Base-by-base conservation (phyloP, 768 basidiomycete species). In the Lactifluus piperatus region DNA sequence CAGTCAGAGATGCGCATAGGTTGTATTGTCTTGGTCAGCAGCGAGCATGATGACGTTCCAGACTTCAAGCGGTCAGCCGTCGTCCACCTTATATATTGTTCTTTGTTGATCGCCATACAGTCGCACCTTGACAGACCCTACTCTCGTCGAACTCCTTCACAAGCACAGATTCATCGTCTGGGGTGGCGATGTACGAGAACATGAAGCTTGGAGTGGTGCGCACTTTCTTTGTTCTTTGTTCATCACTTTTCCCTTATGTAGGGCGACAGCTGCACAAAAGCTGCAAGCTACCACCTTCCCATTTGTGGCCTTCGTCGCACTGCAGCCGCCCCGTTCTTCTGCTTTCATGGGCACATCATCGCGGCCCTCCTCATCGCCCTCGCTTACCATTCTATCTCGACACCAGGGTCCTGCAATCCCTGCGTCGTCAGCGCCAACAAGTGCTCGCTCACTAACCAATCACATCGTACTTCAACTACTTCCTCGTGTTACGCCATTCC, bases 271-370 rank as follows among this genome's bases (percentile, higher is more conserved):
- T 29, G 75, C 83, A 13, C 81, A 86, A 67, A 90, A 88, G 68
- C 75, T 97, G 0, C 84, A 90, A 67, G 86, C 86, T 2, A 93
- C 94, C 1, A 92, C 94, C 0, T 97, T 88, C 67, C 97, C 95
- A 0, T 94, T 94, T 62, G 78, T 99, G 49, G 90, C 91, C 1
- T 99, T 97, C 71, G 71, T 97, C 49, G 86, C 94, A 1, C 81
- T 97, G 49, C 91, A 97, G 68, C 85, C 91, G 0, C 80, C 80
- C 18, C 81, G 82, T 30, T 76, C 71, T 22, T 69, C 68, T 43
- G 64, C 66, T 4, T 69, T 76, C 13, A 64, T 69, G 16, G 65
- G 75, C 5, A 70, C 76, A 0, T 67, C 75, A 5, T 65, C 74
- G 45, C 46, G 58, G 10, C 34, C 58, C 18, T 39, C 62, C 1